Conservation (phyloP, 2,329 filamentous ascomycete species). For the Aspergillus pseudotamarii region DNA sequence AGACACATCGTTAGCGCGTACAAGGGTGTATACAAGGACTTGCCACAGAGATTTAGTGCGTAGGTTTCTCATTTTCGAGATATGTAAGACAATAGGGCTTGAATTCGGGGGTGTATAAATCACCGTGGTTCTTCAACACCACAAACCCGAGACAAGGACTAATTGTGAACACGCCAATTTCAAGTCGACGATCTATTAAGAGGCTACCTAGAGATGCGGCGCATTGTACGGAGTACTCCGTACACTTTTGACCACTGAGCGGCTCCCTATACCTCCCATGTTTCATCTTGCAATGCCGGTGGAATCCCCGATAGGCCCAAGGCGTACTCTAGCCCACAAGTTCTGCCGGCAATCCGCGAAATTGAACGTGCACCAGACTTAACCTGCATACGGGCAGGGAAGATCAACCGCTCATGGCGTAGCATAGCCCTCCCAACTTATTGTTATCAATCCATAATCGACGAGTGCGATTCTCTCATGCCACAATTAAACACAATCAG, state of each 20-base stretch:
- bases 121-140: background rate
- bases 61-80: background rate
- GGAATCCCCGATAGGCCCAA: background rate
- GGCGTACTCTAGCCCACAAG: background rate
- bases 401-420: background rate
- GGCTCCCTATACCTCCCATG: background rate
- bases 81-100: background rate
- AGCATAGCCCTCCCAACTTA: background rate
- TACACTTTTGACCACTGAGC: background rate
- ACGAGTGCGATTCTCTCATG: conserved; percentile 9
- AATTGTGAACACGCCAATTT: background rate
- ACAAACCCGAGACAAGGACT: background rate
- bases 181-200: background rate
- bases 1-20: background rate
- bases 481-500: conserved; percentile 16
- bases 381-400: background rate
- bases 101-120: background rate
- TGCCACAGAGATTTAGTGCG: background rate
- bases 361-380: background rate
- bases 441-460: background rate
- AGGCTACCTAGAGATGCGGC: background rate
- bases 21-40: background rate
- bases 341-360: background rate
- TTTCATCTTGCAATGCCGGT: background rate
- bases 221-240: background rate